Percentiles rank a stretch among this genome's conserved stretches.
Evolutionary conservation across 2,329 filamentous ascomycete species (phyloP).

Genomic region (Scytalidium lignicola): DNA sequence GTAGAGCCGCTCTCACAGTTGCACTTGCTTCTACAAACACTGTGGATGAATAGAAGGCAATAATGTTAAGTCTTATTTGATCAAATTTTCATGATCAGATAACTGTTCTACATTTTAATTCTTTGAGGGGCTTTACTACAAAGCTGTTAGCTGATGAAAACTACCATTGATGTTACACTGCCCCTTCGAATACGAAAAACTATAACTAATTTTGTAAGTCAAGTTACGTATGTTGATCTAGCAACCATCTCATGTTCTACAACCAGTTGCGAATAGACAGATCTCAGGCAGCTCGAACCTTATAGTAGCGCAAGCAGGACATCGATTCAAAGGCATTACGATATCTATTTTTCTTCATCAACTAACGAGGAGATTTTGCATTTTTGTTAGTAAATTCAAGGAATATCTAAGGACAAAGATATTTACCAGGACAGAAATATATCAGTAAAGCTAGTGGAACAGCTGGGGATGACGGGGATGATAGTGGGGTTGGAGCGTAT

Average conservation of each 20-base stretch:
- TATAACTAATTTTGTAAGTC: conserved; percentile 39
- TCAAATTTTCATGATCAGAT: conserved; percentile 40
- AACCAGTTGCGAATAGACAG: conserved; percentile 38
- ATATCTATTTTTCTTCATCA: conserved; percentile 57
- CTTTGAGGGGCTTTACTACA: conserved; percentile 29
- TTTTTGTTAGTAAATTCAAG: no score
- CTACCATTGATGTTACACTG: conserved; percentile 51
- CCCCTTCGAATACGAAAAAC: conserved; percentile 43
- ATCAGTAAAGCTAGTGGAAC: conserved; percentile 55
- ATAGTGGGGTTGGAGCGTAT: no score
- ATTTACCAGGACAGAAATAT: conserved; percentile 52
- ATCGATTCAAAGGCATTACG: conserved; percentile 51
- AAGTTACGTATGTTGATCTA: conserved; percentile 32
- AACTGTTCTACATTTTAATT: conserved; percentile 51
- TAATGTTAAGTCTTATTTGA: conserved; percentile 32
- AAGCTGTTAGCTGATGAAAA: conserved; percentile 52
- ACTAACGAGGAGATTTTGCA: conserved; percentile 56
- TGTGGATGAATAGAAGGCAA: conserved; percentile 63
- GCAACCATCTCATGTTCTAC: conserved; percentile 50
- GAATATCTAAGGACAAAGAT: no score
- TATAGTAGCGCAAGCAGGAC: conserved; percentile 53
- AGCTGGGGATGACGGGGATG: no score
- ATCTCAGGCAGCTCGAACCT: conserved; percentile 52
- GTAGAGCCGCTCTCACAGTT: conserved; percentile 45
- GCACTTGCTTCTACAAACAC: conserved; percentile 53